Conservation (phyloP, 1,284 basidiomycete genomes). For the Jaminaea rosea region DNA sequence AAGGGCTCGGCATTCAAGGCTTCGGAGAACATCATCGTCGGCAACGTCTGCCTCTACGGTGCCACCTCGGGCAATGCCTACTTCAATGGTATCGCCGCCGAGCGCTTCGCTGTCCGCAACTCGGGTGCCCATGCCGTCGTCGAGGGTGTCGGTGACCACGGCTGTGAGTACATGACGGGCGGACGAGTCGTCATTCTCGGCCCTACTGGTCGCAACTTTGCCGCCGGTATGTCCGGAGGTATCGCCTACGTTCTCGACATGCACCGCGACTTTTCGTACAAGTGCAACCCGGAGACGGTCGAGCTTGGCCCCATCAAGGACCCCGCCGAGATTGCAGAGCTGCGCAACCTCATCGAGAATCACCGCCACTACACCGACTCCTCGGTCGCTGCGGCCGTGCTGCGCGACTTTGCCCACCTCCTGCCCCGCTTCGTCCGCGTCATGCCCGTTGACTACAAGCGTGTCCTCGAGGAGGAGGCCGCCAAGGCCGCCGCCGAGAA, state of each 20-base stretch:
- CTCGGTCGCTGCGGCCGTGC: slow-evolving; percentile 37
- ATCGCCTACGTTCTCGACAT: slow-evolving; percentile 43
- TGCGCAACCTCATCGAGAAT: slow-evolving; percentile 44
- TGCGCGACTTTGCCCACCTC: slow-evolving; percentile 42
- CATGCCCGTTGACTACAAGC: slow-evolving; percentile 45
- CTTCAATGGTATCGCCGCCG: slow-evolving; percentile 39
- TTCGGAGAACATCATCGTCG: slow-evolving; percentile 41
- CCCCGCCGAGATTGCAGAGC: slow-evolving; percentile 41
- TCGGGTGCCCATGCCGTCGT: slow-evolving; percentile 42
- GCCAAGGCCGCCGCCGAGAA: slow-evolving; percentile 43
- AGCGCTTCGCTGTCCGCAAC: slow-evolving; percentile 44
- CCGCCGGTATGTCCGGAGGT: slow-evolving; percentile 39
- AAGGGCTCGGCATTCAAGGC: slow-evolving; percentile 42
- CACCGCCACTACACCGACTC: slow-evolving; percentile 44
- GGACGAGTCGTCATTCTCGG: slow-evolving; percentile 36
- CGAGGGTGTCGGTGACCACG: slow-evolving; percentile 40
- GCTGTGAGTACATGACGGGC: slow-evolving; percentile 36
- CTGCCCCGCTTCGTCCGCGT: slow-evolving; percentile 42
- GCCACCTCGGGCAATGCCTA: slow-evolving; percentile 35
- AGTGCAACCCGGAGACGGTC: slow-evolving; percentile 44
- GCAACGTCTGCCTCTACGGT: slow-evolving; percentile 34
- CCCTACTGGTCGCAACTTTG: slow-evolving; percentile 31
- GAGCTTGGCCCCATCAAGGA: slow-evolving; percentile 40
- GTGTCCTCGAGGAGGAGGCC: slow-evolving; percentile 42
- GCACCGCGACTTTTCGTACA: slow-evolving; percentile 37